Percentiles rank a stretch among this genome's conserved stretches.
Evolutionary conservation across 768 basidiomycete genomes (phyloP).

Genomic region (Tricholoma saponaceum): DNA sequence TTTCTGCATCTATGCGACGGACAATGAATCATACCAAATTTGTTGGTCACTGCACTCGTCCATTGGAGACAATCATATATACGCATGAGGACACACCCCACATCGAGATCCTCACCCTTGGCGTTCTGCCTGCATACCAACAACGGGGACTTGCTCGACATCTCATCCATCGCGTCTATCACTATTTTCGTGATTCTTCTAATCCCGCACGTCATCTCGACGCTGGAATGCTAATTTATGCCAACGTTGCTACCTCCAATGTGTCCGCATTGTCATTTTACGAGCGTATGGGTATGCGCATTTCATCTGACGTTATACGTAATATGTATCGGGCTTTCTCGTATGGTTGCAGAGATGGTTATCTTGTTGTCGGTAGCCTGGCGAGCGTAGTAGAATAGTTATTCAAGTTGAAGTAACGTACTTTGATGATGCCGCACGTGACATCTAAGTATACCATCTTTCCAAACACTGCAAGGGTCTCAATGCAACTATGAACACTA

Average conservation of each 20-base stretch:
- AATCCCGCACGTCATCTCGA: conserved; percentile 12
- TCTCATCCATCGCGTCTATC: conserved; percentile 31
- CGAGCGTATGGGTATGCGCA: conserved; percentile 35
- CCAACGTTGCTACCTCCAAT: conserved; percentile 44
- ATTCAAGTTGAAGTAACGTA: no score
- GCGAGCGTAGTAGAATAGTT: conserved; percentile 8
- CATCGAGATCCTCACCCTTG: conserved; percentile 50
- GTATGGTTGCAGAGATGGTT: conserved; percentile 37
- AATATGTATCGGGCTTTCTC: conserved; percentile 36
- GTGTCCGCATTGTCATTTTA: conserved; percentile 38
- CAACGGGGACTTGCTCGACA: conserved; percentile 39
- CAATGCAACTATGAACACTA: neutral
- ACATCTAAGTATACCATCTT: neutral
- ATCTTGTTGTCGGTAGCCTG: conserved; percentile 34
- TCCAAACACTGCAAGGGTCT: no score
- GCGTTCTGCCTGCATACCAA: conserved; percentile 43
- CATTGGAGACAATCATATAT: conserved; percentile 6
- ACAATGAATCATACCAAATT: conserved; percentile 8
- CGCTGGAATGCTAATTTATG: conserved; percentile 30
- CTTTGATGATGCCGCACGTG: neutral
- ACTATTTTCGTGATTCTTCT: conserved; percentile 25
- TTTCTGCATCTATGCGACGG: conserved; percentile 36
- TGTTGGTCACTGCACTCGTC: neutral
- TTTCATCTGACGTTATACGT: conserved; percentile 28
- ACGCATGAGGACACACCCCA: conserved; percentile 20